Percentiles rank a stretch among this genome's conserved stretches.
phyloP scores from a whole-genome alignment of 208 protist genomes.

The Porcisia hertigi region DNA sequence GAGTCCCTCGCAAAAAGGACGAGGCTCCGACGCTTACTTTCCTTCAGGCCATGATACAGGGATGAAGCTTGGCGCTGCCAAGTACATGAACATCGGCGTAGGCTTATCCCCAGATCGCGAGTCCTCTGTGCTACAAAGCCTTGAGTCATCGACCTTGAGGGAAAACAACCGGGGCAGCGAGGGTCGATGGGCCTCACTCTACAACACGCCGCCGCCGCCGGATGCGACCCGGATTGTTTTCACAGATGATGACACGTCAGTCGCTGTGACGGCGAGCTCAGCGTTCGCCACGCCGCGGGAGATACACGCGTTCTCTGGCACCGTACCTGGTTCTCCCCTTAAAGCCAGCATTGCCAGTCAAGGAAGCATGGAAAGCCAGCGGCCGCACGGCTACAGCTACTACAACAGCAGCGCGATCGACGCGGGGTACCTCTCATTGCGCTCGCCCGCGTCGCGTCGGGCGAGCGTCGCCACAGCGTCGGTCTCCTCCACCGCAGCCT shows the following conservation, averaged over 20 bases:
- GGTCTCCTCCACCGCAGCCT: not conserved
- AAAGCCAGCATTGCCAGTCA: slow-evolving; percentile 20
- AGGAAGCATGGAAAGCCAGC: slow-evolving; percentile 29
- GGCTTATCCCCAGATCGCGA: not conserved
- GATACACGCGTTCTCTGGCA: slow-evolving; percentile 5
- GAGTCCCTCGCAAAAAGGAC: not conserved
- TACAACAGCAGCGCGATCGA: slow-evolving; percentile 23
- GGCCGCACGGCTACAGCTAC: slow-evolving; percentile 25
- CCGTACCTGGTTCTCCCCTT: slow-evolving; percentile 7
- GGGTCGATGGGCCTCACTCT: not conserved
- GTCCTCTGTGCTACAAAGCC: slow-evolving; percentile 17
- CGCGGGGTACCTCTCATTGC: not conserved
- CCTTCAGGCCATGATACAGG: slow-evolving; percentile 22
- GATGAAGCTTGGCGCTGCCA: slow-evolving; percentile 23
- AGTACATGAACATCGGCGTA: slow-evolving; percentile 25
- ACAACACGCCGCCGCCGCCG: not conserved
- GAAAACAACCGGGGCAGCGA: too few species aligned
- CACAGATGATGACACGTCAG: slow-evolving; percentile 23
- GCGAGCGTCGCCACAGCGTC: not conserved
- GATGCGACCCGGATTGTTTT: slow-evolving; percentile 12
- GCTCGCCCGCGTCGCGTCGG: slow-evolving; percentile 1
- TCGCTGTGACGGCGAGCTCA: slow-evolving; percentile 21
- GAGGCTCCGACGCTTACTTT: slow-evolving; percentile 17
- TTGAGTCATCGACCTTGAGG: slow-evolving; percentile 2
- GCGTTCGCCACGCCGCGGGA: slow-evolving; percentile 26